phyloP scores from a whole-genome alignment of 257 asterid species.

The Ophiorrhiza pumila region DNA sequence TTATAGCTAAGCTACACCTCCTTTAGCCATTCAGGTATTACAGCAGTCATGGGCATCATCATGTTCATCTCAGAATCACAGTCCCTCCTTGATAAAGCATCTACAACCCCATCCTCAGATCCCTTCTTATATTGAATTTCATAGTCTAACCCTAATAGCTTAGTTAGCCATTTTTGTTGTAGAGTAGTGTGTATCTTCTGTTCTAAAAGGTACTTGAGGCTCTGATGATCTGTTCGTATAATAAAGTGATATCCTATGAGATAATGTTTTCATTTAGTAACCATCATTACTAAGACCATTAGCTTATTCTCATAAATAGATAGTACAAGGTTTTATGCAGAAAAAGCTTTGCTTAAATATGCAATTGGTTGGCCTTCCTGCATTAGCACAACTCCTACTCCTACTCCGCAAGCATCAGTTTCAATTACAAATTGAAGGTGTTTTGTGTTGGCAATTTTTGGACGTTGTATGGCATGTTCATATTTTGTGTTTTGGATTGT shows the following conservation, averaged over 20 bases:
- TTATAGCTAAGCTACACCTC: neutral
- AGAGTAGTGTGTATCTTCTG: neutral
- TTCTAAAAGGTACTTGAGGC: neutral
- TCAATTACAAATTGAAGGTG: too few relatives aligned
- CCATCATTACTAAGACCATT: neutral
- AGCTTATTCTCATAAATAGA: neutral
- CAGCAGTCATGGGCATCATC: neutral
- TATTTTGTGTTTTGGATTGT: too few relatives aligned
- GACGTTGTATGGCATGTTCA: too few relatives aligned
- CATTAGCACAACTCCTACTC: neutral
- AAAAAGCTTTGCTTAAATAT: neutral
- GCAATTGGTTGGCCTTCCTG: neutral
- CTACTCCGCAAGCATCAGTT: neutral
- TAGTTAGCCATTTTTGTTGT: too few relatives aligned
- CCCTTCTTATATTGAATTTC: neutral
- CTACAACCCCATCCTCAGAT: neutral
- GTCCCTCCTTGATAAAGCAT: neutral
- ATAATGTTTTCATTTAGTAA: neutral
- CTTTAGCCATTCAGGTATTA: neutral
- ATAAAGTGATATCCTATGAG: too few relatives aligned
- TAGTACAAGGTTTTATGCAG: neutral
- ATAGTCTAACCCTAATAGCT: conserved; percentile 4
- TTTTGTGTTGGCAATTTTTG: too few relatives aligned
- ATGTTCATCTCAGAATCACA: too few relatives aligned
- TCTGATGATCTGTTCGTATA: neutral